Conservation (phyloP, 176 grass and related monocot species). For the Aegilops longissima region DNA sequence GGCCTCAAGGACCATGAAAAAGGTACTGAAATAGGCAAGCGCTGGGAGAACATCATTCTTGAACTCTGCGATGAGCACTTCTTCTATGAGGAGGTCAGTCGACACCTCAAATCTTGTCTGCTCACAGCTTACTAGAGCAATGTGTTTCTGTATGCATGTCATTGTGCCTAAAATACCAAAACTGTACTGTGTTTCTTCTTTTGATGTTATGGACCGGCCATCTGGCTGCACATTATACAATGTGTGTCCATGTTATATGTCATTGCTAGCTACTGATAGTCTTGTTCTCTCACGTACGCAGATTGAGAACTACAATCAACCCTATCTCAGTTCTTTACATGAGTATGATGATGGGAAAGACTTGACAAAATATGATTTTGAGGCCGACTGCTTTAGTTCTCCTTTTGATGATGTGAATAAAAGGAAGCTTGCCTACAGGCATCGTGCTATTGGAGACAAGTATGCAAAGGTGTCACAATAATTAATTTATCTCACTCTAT, state of each 20-base stretch:
- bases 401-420: conserved; percentile 83
- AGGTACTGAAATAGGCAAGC: conserved; percentile 69
- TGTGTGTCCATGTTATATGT: not conserved
- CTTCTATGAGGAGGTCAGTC: conserved; percentile 84
- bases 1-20: conserved; percentile 68
- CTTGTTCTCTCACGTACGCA: conserved; percentile 38
- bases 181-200: not conserved
- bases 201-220: not conserved
- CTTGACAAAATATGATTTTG: conserved; percentile 80
- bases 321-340: conserved; percentile 69
- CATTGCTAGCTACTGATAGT: not conserved
- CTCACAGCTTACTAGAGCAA: not conserved
- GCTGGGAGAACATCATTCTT: conserved; percentile 85
- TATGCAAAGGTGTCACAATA: conserved; percentile 66
- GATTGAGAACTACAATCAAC: conserved; percentile 95
- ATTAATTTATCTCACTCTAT: conserved; percentile 22
- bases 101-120: not conserved
- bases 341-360: conserved; percentile 88
- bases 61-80: conserved; percentile 80
- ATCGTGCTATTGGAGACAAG: conserved; percentile 75
- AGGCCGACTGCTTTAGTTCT: conserved; percentile 66
- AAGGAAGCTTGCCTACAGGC: conserved; percentile 92
- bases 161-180: not conserved
- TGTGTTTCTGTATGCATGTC: not conserved
- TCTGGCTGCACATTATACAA: not conserved